A percentile compares a stretch with the other conserved stretches of the same genome.
Conservation (phyloP, 768 basidiomycete genomes). For the Suillus variegatus region DNA sequence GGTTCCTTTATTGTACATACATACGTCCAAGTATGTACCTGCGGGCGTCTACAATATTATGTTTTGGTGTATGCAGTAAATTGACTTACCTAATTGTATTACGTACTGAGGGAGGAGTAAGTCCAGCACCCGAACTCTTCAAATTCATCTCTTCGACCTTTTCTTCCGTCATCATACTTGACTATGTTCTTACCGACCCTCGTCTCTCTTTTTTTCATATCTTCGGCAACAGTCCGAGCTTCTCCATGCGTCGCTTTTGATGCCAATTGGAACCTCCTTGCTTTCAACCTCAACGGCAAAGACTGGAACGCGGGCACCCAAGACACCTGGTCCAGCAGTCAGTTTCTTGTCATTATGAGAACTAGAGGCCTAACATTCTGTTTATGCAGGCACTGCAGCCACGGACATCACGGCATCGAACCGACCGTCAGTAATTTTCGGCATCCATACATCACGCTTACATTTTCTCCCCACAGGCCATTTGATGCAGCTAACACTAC, state of each 20-base stretch:
- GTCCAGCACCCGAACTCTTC: neutral
- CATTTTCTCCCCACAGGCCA: slow-evolving; percentile 41
- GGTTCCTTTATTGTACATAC: no score
- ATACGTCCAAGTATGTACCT: no score
- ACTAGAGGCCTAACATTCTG: slow-evolving; percentile 5
- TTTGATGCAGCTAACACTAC: slow-evolving; percentile 65
- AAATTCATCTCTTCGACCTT: slow-evolving; percentile 1
- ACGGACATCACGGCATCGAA: slow-evolving; percentile 73
- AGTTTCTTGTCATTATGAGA: slow-evolving; percentile 13
- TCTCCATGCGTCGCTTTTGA: slow-evolving; percentile 81
- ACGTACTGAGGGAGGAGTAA: neutral
- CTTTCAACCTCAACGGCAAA: slow-evolving; percentile 80
- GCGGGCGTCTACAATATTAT: no score
- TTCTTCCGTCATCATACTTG: slow-evolving; percentile 7
- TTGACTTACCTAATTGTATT: neutral
- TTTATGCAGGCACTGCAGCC: slow-evolving; percentile 35
- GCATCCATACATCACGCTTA: slow-evolving; percentile 7
- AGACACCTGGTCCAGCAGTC: slow-evolving; percentile 64
- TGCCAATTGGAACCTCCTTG: slow-evolving; percentile 77
- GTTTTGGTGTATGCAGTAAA: no score
- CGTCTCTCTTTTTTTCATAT: slow-evolving; percentile 56
- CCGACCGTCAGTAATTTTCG: slow-evolving; percentile 57
- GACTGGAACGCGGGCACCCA: slow-evolving; percentile 82
- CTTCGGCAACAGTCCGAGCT: slow-evolving; percentile 35
- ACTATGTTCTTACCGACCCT: slow-evolving; percentile 43